Evolutionary conservation across 1,139 yeast genomes (phyloP).

Genomic region (Candida labiduridarum): DNA sequence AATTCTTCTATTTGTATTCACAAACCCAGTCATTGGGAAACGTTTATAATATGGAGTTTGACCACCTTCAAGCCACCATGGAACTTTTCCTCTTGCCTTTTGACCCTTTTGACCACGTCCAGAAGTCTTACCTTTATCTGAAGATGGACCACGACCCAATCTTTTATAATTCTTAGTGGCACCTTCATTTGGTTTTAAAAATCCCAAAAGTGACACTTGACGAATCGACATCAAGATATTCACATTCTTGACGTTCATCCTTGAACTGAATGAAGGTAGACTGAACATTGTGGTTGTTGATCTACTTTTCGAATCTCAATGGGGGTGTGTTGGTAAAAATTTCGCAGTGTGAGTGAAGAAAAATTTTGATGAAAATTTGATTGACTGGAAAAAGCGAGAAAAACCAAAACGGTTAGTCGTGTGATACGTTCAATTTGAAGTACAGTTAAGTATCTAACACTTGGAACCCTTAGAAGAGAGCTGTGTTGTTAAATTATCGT

Average conservation of each 20-base stretch:
- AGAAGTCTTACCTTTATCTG: constrained; percentile 90
- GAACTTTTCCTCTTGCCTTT: constrained; percentile 89
- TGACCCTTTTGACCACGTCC: constrained; percentile 99
- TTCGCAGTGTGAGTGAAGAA: not conserved
- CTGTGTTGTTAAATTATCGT: too few species aligned
- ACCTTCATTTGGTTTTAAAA: constrained; percentile 43
- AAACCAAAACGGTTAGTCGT: not conserved
- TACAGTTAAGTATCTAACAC: not conserved
- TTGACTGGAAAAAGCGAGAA: not conserved
- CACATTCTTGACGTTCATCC: not conserved
- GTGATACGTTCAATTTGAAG: not conserved
- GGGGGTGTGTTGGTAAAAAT: not conserved
- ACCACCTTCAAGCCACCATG: constrained; percentile 98
- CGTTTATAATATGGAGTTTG: constrained; percentile 91
- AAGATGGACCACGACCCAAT: constrained; percentile 96
- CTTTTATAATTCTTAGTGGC: constrained; percentile 56
- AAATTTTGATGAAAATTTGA: constrained; percentile 4
- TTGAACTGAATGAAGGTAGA: constrained; percentile 10
- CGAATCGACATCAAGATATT: constrained; percentile 16
- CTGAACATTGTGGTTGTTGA: constrained; percentile 5
- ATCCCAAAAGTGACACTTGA: constrained; percentile 34
- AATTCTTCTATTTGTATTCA: constrained; percentile 50
- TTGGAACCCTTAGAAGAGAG: too few species aligned
- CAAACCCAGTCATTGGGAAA: constrained; percentile 91
- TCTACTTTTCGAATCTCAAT: too few species aligned